Evolutionary conservation across 192 early-diverging fungal species (phyloP), one percentile per base, ranked within the genome.

Genomic region (Fimicolochytrium jonesii): DNA sequence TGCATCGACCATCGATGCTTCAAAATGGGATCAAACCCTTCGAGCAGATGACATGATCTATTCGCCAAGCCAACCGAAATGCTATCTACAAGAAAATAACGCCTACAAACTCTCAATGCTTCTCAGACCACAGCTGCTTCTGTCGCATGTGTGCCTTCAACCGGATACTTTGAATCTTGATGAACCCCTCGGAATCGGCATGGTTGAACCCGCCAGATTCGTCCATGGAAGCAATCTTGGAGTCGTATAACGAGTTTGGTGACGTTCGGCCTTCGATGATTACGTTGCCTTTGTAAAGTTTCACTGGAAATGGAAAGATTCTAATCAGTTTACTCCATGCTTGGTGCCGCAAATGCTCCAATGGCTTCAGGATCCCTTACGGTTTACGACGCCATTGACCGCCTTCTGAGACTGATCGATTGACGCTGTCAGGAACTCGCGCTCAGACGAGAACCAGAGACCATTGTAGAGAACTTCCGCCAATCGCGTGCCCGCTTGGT

Each of bases 161-260:
- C 42, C 96, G 88, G 73, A 99, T 99, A 59, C 87, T 86, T 69
- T 93, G 91, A 70, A 92, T 93, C 82, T 92, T 93, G 86, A 99
- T 99, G 71, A 99, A 99, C 28, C 96, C 96, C 45, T 93, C 90
- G 31, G 93, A 91, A 69, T 94, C 93, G 35, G 70, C 59, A n/a
- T 93, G 96, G 64, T 91, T 84, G 78, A 94, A 94, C 53, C 91
- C 92, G n/a, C 77, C 80, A 32, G 80, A 74, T 33, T 72, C 76
- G 74, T 97, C 93, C 96, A 99, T 99, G 51, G 90, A 92, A 32
- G 90, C 88, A 74, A 96, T 90, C 76, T 95, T 88, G 78, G 87
- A 87, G 76, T 99, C 91, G 64, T 99, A 99, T 58, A 99, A 80
- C 23, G 78, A 76, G 56, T 77, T 77, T 42, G 63, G 69, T 53